Base-by-base conservation (phyloP, 169 alveolate species). In the Fabrea salina region DNA sequence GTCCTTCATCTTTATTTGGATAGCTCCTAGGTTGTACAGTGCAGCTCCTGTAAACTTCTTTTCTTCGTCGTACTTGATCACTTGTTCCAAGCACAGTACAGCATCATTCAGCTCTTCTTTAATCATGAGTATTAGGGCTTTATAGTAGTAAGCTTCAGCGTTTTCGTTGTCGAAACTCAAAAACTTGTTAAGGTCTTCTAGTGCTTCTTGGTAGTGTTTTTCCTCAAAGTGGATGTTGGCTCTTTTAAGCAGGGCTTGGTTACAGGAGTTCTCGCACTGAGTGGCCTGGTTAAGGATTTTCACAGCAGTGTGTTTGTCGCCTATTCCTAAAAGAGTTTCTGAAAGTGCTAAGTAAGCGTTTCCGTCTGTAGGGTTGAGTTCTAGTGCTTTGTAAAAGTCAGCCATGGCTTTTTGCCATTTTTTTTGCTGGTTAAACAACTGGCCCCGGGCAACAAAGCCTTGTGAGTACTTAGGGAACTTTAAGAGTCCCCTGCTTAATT, bases 361-460 rank as follows among this genome's bases (percentile, higher is more conserved):
- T 11, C 57, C 57, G 19, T 68, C 57, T 11, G 57, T 44, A 1
- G 59, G 27, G 35, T 68, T 68, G n/a, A 68, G 41, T 16, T 27
- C 8, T 40, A 68, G 40, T 40, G 61, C 78, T 33, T 44, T 37
- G 32, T 37, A 68, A 4, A 86, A 86, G 51, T 86, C 92, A 39
- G 58, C 41, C 0, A 82, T 33, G 0, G 92, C 92, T 57, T 50
- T 19, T 1, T 82, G 74, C 56, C 43, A 82, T 39, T 72, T 8
- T 33, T 74, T 70, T 59, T 67, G 54, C 19, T 71, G 6, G 6
- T 59, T 39, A 44, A 25, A 82, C 1, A 86, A 53, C 41, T 86
- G 85, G 16, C 89, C 92, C 57, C 92, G 50, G 5, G 89, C 78
- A 30, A 86, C 61, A 61, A 79, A 86, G 6, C 85, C 92, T 59